Conservation (phyloP, 805 yeast species). For the Nakazawaea peltata region DNA sequence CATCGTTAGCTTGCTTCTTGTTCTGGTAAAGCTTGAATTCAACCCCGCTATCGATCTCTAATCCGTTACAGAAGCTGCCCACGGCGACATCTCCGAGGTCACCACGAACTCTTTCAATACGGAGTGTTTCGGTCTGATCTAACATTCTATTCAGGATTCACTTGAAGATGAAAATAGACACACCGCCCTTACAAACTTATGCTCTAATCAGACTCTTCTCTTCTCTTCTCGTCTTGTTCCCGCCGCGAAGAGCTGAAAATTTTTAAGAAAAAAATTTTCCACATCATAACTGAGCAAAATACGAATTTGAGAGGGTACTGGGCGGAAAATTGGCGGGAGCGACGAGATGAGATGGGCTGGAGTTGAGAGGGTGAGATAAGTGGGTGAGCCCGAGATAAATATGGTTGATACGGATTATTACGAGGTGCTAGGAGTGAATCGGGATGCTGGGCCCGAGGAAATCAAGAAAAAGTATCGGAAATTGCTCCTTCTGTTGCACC, state of each 20-base stretch:
- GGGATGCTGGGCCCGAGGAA: constrained; percentile 27
- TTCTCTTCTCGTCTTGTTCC: constrained; percentile 12
- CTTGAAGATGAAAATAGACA: no score
- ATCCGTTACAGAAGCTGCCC: constrained; percentile 77
- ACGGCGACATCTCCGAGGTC: constrained; percentile 43
- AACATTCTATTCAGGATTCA: no score
- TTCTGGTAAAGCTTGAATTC: constrained; percentile 56
- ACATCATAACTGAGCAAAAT: no score
- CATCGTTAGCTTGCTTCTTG: constrained; percentile 28
- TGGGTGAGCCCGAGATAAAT: no score
- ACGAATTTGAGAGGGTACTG: no score
- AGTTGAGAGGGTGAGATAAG: no score
- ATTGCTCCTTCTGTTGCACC: constrained; percentile 60
- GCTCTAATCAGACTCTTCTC: constrained; percentile 6
- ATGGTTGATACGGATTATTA: no score
- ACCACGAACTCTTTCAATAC: constrained; percentile 29
- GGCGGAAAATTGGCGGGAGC: no score
- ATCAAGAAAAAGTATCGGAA: constrained; percentile 59
- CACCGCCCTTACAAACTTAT: no score
- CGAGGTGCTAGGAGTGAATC: constrained; percentile 45
- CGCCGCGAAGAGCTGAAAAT: constrained; percentile 6
- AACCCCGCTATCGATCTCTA: constrained; percentile 49
- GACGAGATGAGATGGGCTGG: no score
- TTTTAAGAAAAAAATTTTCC: neutral
- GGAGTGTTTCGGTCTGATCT: constrained; percentile 9